Evolutionary conservation across 495 filamentous ascomycete genomes (phyloP), one percentile per base, ranked within the genome.

Genomic region (Gamarada debralockiae): DNA sequence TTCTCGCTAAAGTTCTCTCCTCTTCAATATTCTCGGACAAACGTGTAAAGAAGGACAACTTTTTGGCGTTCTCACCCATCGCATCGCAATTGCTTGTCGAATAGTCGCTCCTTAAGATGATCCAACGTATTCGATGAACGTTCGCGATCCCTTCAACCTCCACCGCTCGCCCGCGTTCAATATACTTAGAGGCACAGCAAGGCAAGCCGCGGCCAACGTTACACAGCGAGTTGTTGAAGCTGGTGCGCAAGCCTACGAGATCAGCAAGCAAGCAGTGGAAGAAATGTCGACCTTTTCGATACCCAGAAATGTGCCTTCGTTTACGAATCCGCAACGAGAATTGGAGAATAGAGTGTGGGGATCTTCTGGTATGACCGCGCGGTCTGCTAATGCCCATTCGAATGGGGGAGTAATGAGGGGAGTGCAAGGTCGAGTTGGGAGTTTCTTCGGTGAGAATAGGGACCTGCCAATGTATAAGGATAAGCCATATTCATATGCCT

Each of bases 391-490:
- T 62, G 37, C 49, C 62, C 23, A 69, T 53, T 46, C 64, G 60
- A 55, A 60, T 52, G 52, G 59, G 33, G 71, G 78, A 43, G 64
- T 81, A 37, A 59, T 60, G 18, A 70, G 69, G 44, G 69, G 65
- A 12, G 65, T 79, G 12, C 73, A 75, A 47, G 69, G 72, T 48
- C 65, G 65, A 20, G 64, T 73, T 7, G 71, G 70, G 34, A 59
- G 51, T 48, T 69, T 73, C 58, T 77, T 74, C 69, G 74, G 68
- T 60, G 64, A 52, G 65, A 70, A 39, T 67, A 74, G 62, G 13
- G 76, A 83, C 27, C 73, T 99, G 21, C 93, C 93, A 34, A 87
- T 97, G 84, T 99, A 99, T 70, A 99, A 99, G 74, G 93, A 99
- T 69, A 99, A 99, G 64, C 93, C 93, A 21, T 95, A 90, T 65